Conservation (phyloP, 2,329 filamentous ascomycete genomes). For the Sarocladium kiliense region DNA sequence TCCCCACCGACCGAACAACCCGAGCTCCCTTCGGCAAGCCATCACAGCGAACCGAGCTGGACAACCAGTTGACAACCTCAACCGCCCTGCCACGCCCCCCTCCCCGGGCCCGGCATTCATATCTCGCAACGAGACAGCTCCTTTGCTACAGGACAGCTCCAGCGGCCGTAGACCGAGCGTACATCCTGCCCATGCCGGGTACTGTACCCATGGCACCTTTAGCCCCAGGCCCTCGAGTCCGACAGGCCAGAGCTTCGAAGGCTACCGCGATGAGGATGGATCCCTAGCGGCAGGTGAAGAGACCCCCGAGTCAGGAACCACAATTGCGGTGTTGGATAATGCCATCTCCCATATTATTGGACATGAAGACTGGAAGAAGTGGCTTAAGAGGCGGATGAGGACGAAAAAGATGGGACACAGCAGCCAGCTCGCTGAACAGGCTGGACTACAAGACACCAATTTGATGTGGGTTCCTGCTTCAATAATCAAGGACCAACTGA, state of each 20-base stretch:
- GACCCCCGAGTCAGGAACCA: constrained; percentile 25
- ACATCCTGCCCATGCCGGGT: constrained; percentile 36
- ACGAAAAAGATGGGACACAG: constrained; percentile 70
- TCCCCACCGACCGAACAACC: constrained; percentile 31
- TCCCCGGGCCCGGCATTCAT: constrained; percentile 17
- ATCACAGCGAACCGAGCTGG: constrained; percentile 15
- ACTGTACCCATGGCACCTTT: constrained; percentile 71
- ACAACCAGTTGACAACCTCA: constrained; percentile 13
- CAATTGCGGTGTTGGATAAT: constrained; percentile 32
- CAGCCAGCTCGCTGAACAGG: constrained; percentile 62
- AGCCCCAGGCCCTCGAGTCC: constrained; percentile 59
- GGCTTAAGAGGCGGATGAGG: constrained; percentile 46
- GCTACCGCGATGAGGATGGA: constrained; percentile 15
- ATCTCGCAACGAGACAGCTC: constrained; percentile 42
- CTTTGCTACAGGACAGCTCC: constrained; percentile 34
- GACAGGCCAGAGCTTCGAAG: constrained; percentile 15
- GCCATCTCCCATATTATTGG: constrained; percentile 32
- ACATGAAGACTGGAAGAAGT: constrained; percentile 40
- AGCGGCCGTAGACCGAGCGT: constrained; percentile 16
- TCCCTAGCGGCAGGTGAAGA: constrained; percentile 24
- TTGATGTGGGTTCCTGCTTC: constrained; percentile 57
- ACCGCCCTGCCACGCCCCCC: constrained; percentile 16
- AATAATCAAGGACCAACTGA: neutral
- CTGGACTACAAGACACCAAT: constrained; percentile 68
- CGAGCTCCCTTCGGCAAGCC: constrained; percentile 41